Percentiles rank a stretch among this genome's conserved stretches.
Conservation (phyloP, 1,139 yeast genomes). For the Yamadazyma songkhlaensis region DNA sequence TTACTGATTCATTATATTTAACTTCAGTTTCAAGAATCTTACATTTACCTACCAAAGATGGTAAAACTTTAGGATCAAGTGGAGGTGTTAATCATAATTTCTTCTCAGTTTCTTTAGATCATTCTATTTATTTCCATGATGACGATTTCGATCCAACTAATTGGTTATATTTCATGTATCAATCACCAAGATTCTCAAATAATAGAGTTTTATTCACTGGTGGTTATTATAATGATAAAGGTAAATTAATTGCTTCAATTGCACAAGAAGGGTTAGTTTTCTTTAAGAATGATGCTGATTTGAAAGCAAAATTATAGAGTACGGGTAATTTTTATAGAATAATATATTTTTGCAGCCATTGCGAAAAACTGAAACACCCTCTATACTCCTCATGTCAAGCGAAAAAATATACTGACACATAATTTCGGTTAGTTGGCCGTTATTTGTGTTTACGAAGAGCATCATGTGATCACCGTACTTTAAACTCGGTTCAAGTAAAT, state of each 20-base stretch:
- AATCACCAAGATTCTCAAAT: constrained; percentile 35
- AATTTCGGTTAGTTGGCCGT: too few relatives aligned
- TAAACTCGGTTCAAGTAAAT: constrained; percentile 1
- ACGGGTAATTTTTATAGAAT: constrained; percentile 1
- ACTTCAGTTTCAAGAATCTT: constrained; percentile 27
- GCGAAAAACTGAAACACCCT: too few relatives aligned
- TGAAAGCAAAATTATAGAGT: constrained; percentile 27
- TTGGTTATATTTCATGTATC: constrained; percentile 36
- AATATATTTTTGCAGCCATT: background rate
- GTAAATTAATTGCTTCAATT: constrained; percentile 37
- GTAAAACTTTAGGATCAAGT: constrained; percentile 15
- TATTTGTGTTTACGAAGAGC: too few relatives aligned
- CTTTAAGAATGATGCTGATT: constrained; percentile 27
- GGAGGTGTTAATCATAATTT: constrained; percentile 23
- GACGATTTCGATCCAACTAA: constrained; percentile 40
- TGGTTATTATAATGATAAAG: constrained; percentile 31
- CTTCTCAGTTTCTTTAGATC: constrained; percentile 43
- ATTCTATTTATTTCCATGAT: constrained; percentile 41
- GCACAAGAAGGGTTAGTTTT: constrained; percentile 44
- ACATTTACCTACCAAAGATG: constrained; percentile 22
- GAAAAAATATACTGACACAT: too few relatives aligned
- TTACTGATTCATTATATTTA: constrained; percentile 37
- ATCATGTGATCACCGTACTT: background rate
- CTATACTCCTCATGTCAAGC: too few relatives aligned
- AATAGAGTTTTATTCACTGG: constrained; percentile 39